Evolutionary conservation across 441 rosid species (phyloP), one percentile per base, ranked within the genome.

Genomic region (Pelargonium fulgidum): DNA sequence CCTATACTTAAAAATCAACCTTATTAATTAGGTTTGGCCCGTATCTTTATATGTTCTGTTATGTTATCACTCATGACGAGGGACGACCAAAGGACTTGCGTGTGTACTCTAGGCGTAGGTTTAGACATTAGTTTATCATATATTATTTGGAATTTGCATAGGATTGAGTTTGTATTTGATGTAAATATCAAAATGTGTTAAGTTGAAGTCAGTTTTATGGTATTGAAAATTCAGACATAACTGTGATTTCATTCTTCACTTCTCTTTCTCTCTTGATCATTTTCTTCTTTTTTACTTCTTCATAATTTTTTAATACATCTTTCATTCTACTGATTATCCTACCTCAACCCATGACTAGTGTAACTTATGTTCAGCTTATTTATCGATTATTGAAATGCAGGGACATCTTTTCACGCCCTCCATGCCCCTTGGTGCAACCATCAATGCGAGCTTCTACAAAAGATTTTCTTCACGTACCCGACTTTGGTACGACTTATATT

Each of bases 361-460:
- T 24, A 58, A 22, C 64, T 62, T 61, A 2, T 45, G 42, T 69
- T 69, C 26, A 61, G 56, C 50, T 9, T 22, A 56, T 58, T 58
- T 72, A 62, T 73, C 73, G 44, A 72, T 81, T 80, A 72, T 66
- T 77, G 68, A 56, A 74, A 77, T 86, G 83, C 87, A 94, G 99
- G 92, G 98, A 94, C 76, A 87, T 90, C 14, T 94, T 87, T 72
- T 83, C 93, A 22, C 89, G 83, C 47, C 94, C 89, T 80, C 93
- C 97, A 7, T 85, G 94, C 80, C 88, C 98, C 73, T 84, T 94
- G 73, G 84, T 89, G 77, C 99, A 94, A 80, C 97, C 99, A 77
- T 87, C 94, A 16, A 86, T 94, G 92, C 79, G 78, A 68, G 78
- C 84, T 76, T 75, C 72, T 39, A 17, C 76, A 0, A 87, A 86